A percentile compares a stretch with the other conserved stretches of the same genome.
phyloP scores from a whole-genome alignment of 306 rosid species.

The barrel medic (Medicago truncatula) region DNA sequence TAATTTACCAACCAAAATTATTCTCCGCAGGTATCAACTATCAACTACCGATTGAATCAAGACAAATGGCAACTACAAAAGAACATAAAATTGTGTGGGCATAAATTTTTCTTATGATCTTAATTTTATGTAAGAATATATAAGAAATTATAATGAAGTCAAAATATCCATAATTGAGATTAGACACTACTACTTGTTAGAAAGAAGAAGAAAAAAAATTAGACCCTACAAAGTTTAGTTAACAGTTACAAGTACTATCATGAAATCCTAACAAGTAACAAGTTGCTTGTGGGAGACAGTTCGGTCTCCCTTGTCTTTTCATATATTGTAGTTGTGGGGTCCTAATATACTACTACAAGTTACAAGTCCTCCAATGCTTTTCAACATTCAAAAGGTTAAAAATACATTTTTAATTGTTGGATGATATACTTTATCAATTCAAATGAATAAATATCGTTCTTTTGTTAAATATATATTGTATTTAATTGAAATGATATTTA shows the following conservation, averaged over 20 bases:
- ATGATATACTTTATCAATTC: no score
- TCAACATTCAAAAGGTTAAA: no score
- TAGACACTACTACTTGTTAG: background rate
- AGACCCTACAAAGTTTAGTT: background rate
- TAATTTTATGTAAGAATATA: background rate
- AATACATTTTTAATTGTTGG: no score
- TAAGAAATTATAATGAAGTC: background rate
- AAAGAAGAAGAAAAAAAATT: background rate
- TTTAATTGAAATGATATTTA: no score
- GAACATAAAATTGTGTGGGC: background rate
- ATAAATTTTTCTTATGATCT: background rate
- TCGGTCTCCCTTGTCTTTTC: slow-evolving; percentile 5
- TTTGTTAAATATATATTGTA: no score
- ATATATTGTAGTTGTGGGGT: background rate
- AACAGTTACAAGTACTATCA: background rate
- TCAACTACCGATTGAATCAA: background rate
- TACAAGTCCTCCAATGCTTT: no score
- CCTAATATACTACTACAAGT: background rate
- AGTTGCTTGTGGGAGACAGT: slow-evolving; percentile 13
- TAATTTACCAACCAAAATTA: background rate
- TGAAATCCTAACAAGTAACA: background rate
- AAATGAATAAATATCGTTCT: no score
- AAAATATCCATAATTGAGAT: background rate
- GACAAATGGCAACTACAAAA: background rate
- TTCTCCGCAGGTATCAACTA: background rate